Percentiles rank a stretch among this genome's conserved stretches.
phyloP scores from a whole-genome alignment of 768 basidiomycete species.

The Scleroderma citrinum region DNA sequence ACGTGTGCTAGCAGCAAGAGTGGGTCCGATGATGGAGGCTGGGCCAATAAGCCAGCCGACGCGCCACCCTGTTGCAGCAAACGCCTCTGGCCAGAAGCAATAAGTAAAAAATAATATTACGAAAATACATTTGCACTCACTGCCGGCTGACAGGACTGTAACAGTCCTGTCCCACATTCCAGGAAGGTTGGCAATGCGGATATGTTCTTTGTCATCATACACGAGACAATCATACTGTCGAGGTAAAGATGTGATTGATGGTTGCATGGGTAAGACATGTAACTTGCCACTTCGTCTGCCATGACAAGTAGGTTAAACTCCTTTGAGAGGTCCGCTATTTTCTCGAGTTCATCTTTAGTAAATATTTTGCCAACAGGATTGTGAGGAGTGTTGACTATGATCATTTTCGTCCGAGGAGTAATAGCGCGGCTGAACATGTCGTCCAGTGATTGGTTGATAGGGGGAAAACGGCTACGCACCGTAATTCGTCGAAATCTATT shows the following conservation, averaged over 20 bases:
- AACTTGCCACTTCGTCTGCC: constrained; percentile 90
- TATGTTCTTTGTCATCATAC: constrained; percentile 82
- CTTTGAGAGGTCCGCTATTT: constrained; percentile 81
- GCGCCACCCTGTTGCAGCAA: constrained; percentile 96
- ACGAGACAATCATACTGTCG: constrained; percentile 88
- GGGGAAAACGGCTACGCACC: constrained; percentile 35
- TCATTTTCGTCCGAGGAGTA: constrained; percentile 87
- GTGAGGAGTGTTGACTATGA: constrained; percentile 94
- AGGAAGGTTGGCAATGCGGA: constrained; percentile 89
- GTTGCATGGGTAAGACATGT: neutral
- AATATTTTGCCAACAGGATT: constrained; percentile 99
- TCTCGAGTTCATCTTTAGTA: constrained; percentile 71
- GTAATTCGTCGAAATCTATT: constrained; percentile 83
- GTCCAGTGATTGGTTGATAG: neutral
- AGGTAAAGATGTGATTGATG: constrained; percentile 1
- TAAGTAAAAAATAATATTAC: neutral
- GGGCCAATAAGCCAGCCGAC: constrained; percentile 96
- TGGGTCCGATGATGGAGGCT: constrained; percentile 71
- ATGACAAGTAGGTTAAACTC: constrained; percentile 91
- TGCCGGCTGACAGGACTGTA: constrained; percentile 93
- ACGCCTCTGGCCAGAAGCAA: constrained; percentile 58
- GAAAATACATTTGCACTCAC: constrained; percentile 38
- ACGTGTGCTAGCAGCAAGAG: constrained; percentile 85
- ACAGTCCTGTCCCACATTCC: constrained; percentile 99
- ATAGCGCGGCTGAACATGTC: constrained; percentile 57